phyloP scores from a whole-genome alignment of 2,329 filamentous ascomycete species.

The Claviceps cyperi region DNA sequence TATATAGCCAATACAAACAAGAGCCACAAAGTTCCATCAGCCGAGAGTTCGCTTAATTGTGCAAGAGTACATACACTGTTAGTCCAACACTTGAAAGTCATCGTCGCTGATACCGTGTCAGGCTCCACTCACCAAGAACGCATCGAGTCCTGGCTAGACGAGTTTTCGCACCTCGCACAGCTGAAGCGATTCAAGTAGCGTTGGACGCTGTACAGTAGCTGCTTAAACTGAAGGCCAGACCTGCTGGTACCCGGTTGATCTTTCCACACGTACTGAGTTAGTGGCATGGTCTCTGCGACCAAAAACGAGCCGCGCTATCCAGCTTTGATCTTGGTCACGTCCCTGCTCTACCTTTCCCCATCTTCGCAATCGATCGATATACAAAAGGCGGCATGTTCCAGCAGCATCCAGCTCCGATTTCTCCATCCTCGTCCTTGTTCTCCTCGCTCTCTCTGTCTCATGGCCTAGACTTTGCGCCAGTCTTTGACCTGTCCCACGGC shows the following conservation, averaged over 20 bases:
- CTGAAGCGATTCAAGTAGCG: constrained; percentile 1
- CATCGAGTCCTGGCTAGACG: background rate
- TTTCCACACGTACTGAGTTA: background rate
- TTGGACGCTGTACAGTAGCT: background rate
- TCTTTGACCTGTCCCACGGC: constrained; percentile 9
- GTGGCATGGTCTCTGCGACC: constrained; percentile 1
- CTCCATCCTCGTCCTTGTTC: constrained; percentile 26
- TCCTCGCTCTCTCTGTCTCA: constrained; percentile 16
- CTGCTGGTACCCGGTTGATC: constrained; percentile 4
- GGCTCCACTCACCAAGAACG: constrained; percentile 1
- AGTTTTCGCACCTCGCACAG: constrained; percentile 2
- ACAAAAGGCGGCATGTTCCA: constrained; percentile 34
- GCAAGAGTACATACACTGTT: background rate
- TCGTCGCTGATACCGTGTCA: background rate
- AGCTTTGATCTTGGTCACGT: background rate
- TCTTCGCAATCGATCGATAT: background rate
- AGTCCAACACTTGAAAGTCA: background rate
- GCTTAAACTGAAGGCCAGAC: background rate
- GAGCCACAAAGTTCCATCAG: constrained; percentile 2
- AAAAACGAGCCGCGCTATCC: background rate
- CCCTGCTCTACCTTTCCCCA: background rate
- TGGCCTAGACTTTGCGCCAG: constrained; percentile 19
- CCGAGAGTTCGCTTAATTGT: constrained; percentile 8
- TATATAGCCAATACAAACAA: background rate
- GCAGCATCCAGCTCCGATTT: constrained; percentile 35